phyloP scores from a whole-genome alignment of 1,139 yeast genomes.

The Blastobotrys serpentis region DNA sequence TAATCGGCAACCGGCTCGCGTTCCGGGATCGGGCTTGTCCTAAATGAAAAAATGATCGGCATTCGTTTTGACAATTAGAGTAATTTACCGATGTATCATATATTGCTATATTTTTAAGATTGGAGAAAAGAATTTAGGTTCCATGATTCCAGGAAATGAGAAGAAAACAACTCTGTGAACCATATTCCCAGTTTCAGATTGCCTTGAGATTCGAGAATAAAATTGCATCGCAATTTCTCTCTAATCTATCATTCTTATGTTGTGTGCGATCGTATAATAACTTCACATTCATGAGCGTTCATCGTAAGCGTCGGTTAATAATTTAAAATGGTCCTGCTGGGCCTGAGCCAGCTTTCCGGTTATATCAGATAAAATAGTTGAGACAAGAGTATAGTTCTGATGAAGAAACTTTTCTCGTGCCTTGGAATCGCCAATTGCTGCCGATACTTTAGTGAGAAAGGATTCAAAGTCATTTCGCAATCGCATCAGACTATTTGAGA shows the following conservation, averaged over 20 bases:
- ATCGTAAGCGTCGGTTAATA: constrained; percentile 58
- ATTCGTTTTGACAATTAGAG: too few species aligned
- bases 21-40: too few species aligned
- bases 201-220: too few species aligned
- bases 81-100: too few species aligned
- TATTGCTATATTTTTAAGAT: too few species aligned
- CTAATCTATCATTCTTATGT: not conserved
- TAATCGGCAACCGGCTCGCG: too few species aligned
- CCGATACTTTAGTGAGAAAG: constrained; percentile 60
- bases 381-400: constrained; percentile 59
- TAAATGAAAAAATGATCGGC: too few species aligned
- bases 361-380: constrained; percentile 35
- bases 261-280: not conserved
- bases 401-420: constrained; percentile 71
- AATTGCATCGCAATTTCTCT: too few species aligned
- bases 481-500: constrained; percentile 64
- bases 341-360: constrained; percentile 54
- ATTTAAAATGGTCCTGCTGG: constrained; percentile 60
- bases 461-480: constrained; percentile 78
- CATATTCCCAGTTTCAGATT: too few species aligned
- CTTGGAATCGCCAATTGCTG: constrained; percentile 43
- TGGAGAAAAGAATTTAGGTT: too few species aligned
- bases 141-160: too few species aligned
- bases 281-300: not conserved
- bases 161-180: too few species aligned